These are phyloP conservation scores for Penicillium italicum DNA, from an alignment of 2,329 filamentous ascomycete species.

Conservation along the genomic window DNA sequence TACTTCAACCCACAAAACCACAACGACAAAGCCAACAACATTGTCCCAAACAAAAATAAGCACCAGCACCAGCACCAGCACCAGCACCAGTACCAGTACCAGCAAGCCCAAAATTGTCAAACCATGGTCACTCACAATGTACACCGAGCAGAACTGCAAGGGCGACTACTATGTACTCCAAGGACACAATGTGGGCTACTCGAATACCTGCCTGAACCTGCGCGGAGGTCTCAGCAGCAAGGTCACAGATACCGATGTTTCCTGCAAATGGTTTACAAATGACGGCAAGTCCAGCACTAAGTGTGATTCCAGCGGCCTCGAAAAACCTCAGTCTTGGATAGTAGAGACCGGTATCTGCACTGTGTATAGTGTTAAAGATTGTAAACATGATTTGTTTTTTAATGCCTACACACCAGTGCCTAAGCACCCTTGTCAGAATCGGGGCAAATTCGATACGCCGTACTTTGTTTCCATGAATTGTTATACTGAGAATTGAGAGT, in stretches of 20 bases:
- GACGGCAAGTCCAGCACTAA: background rate
- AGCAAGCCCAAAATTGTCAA: background rate
- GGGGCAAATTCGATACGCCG: background rate
- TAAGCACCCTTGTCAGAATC: background rate
- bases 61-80: background rate
- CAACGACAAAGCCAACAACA: background rate
- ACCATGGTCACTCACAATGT: constrained; percentile 10
- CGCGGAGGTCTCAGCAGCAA: background rate
- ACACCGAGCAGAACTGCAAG: constrained; percentile 5
- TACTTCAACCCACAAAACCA: background rate
- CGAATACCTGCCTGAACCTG: background rate
- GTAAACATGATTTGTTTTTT: background rate
- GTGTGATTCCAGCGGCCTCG: background rate
- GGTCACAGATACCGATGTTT: background rate
- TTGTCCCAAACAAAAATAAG: background rate
- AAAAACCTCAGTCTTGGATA: background rate
- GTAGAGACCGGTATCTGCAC: background rate
- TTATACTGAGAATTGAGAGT: background rate
- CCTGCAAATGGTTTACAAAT: background rate
- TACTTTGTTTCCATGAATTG: background rate
- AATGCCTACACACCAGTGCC: background rate
- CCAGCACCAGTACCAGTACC: background rate
- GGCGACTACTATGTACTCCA: constrained; percentile 14
- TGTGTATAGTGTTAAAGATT: background rate
- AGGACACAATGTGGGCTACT: background rate